Evolutionary conservation across 1,284 basidiomycete species (phyloP), one percentile per base, ranked within the genome.

Genomic region (Rhodotorula sp.): DNA sequence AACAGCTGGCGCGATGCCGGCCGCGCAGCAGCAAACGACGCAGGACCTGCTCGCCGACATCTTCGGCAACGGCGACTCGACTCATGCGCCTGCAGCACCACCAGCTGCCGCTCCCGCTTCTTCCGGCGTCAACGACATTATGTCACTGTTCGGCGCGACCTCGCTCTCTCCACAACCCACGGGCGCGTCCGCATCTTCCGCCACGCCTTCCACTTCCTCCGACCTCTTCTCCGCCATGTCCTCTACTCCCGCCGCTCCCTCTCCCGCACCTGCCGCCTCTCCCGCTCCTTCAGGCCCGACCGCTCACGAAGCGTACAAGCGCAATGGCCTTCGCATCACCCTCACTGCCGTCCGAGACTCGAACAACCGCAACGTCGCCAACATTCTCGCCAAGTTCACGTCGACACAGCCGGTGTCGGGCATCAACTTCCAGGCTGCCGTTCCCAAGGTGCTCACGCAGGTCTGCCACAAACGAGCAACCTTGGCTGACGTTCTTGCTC

Each of bases 361-460:
- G 17, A 83, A 86, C 56, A 88, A 90, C 71, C 90, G 92, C 13
- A 94, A 93, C 39, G 84, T 96, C 48, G 89, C 96, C 44, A 90
- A 94, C 81, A 90, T 99, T 72, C 83, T 93, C 63, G 94, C 93
- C 11, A 85, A 89, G 60, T 99, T 99, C 84, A 89, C 90, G 66
- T 85, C 77, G 11, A 62, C 88, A 5, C 24, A 27, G 34, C 69
- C 84, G 4, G 86, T 85, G 6, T 83, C 84, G 22, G 86, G 85
- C 2, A 83, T 99, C 70, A 93, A 89, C 79, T 96, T 99, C 84
- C 95, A 99, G 81, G 96, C 94, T 55, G 96, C 96, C 6, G 96
- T 99, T 15, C 96, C 96, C 6, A 97, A 94, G 86, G 71, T 61
- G 24, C 24, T 62, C 27, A 3, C n/a, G 24, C 19, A 27, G 15